A percentile compares a stretch with the other conserved stretches of the same genome.
Conservation (phyloP, 345 rosid genomes). For the Gynandropsis gynandra region DNA sequence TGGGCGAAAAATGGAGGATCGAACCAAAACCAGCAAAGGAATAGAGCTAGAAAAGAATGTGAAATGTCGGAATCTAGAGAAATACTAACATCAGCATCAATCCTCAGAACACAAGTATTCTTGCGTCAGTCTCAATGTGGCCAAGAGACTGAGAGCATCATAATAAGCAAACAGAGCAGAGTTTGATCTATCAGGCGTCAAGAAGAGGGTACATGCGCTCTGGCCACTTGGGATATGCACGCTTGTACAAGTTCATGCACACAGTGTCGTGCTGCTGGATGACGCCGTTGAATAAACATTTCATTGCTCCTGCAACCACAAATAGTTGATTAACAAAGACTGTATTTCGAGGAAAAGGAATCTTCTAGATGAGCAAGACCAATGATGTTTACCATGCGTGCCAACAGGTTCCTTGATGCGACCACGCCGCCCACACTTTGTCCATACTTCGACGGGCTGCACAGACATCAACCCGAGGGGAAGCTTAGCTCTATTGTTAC, state of each 20-base stretch:
- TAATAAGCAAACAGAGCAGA: too few relatives aligned
- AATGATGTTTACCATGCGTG: constrained; percentile 58
- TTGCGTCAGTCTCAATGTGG: too few relatives aligned
- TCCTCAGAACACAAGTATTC: too few relatives aligned
- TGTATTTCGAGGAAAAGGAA: neutral
- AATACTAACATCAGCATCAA: too few relatives aligned
- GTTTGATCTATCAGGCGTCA: neutral
- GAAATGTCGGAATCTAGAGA: too few relatives aligned
- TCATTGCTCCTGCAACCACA: constrained; percentile 63
- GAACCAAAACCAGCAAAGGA: too few relatives aligned
- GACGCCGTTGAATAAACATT: constrained; percentile 75
- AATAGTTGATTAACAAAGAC: neutral
- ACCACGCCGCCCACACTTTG: constrained; percentile 79
- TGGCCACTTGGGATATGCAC: constrained; percentile 90
- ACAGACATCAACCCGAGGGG: constrained; percentile 1
- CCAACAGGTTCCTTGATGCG: constrained; percentile 93
- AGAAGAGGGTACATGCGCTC: constrained; percentile 45
- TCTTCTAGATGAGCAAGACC: neutral
- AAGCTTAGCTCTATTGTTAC: too few relatives aligned
- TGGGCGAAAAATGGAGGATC: too few relatives aligned
- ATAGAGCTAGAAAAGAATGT: too few relatives aligned
- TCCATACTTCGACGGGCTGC: constrained; percentile 93
- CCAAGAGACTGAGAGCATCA: too few relatives aligned
- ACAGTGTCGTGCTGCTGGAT: constrained; percentile 85
- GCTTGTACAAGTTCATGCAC: constrained; percentile 87